phyloP scores from a whole-genome alignment of 305 asterid species.

The Fraxinus greggii region DNA sequence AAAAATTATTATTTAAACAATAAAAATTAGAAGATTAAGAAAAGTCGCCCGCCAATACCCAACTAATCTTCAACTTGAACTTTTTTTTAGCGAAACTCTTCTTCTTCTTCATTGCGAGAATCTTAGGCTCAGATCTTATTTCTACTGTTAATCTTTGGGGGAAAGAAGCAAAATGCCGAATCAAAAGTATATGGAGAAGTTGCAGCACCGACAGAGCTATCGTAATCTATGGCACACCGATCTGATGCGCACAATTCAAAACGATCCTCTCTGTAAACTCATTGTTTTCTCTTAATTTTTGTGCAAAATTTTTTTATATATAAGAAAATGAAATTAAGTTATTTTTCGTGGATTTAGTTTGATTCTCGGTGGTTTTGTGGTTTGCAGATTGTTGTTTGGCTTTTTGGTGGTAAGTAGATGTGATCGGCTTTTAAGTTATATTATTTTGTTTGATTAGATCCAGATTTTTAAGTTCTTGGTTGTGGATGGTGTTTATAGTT shows the following conservation, averaged over 20 bases:
- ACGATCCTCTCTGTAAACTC: slow-evolving; percentile 63
- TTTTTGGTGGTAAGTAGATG: slow-evolving; percentile 74
- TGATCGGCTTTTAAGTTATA: slow-evolving; percentile 14
- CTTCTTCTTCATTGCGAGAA: not conserved
- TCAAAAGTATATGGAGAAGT: slow-evolving; percentile 54
- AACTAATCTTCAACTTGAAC: not conserved
- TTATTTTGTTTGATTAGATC: slow-evolving; percentile 14
- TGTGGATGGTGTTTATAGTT: not conserved
- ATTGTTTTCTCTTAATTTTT: not conserved
- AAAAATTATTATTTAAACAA: slow-evolving; percentile 29
- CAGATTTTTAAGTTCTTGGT: not conserved
- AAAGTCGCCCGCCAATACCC: not conserved
- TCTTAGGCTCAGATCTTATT: not conserved
- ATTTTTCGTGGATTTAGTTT: not conserved
- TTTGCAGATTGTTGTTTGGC: slow-evolving; percentile 86
- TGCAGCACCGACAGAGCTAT: slow-evolving; percentile 72
- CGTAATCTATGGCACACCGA: slow-evolving; percentile 92
- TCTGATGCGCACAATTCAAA: slow-evolving; percentile 66
- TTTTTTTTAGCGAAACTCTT: not conserved
- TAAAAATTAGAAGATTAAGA: slow-evolving; percentile 13
- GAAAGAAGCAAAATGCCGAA: slow-evolving; percentile 48
- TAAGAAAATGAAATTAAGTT: not conserved
- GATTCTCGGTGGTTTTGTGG: slow-evolving; percentile 1
- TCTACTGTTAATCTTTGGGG: not conserved
- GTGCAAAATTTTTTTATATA: not conserved